Evolutionary conservation across 306 rosid species (phyloP).

Genomic region (Quercus rubra): DNA sequence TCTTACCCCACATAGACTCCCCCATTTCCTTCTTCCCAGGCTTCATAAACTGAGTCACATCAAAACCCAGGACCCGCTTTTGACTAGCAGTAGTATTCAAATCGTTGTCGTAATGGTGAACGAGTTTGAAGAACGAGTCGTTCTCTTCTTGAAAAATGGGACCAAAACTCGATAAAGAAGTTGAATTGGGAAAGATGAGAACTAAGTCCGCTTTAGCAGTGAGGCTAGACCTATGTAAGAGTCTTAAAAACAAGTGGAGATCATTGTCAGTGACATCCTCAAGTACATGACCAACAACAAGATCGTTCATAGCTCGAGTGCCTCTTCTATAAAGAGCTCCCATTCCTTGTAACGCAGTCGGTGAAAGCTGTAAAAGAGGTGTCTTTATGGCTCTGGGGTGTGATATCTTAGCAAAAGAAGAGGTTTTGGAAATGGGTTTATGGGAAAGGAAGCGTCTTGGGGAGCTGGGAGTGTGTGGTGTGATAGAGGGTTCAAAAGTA

Average conservation of each 20-base stretch:
- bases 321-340: slow-evolving; percentile 75
- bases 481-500: slow-evolving; percentile 58
- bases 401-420: too few relatives aligned
- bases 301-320: slow-evolving; percentile 68
- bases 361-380: background rate
- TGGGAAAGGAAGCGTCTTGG: slow-evolving; percentile 34
- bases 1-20: slow-evolving; percentile 73
- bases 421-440: background rate
- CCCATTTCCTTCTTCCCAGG: slow-evolving; percentile 9
- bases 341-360: slow-evolving; percentile 63
- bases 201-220: slow-evolving; percentile 61
- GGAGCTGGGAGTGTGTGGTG: slow-evolving; percentile 2
- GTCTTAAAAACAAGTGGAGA: slow-evolving; percentile 58
- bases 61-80: slow-evolving; percentile 36
- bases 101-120: slow-evolving; percentile 18
- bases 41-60: slow-evolving; percentile 39
- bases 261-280: slow-evolving; percentile 50
- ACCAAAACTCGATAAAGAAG: slow-evolving; percentile 24
- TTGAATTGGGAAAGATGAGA: slow-evolving; percentile 50
- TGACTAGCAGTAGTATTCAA: slow-evolving; percentile 24
- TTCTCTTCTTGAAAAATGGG: slow-evolving; percentile 51
- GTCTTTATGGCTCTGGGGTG: background rate
- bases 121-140: slow-evolving; percentile 44
- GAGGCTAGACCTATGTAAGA: slow-evolving; percentile 64
- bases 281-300: slow-evolving; percentile 59